Evolutionary conservation across 1,284 basidiomycete genomes (phyloP).

Genomic region (Moniliella sp.): DNA sequence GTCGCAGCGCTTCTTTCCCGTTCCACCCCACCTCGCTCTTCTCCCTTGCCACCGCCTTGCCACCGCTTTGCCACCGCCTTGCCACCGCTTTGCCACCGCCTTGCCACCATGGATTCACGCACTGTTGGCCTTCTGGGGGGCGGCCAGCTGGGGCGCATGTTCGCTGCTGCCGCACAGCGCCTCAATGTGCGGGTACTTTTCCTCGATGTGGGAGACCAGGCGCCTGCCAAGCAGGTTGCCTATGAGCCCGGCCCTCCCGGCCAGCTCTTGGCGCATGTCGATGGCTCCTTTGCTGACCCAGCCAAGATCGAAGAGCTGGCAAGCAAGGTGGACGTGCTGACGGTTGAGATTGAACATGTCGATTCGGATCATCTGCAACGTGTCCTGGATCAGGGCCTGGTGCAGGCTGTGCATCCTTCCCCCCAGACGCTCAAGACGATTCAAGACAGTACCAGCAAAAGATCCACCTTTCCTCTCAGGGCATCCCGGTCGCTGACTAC

Average conservation of each 20-base stretch:
- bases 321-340: constrained; percentile 61
- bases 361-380: constrained; percentile 50
- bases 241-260: constrained; percentile 35
- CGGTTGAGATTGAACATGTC: constrained; percentile 94
- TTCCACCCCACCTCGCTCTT: too few relatives aligned
- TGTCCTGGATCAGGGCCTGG: constrained; percentile 25
- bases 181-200: constrained; percentile 69
- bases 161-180: constrained; percentile 68
- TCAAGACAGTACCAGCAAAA: constrained; percentile 85
- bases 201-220: constrained; percentile 56
- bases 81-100: too few relatives aligned
- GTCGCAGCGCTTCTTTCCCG: too few relatives aligned
- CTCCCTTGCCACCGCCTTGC: too few relatives aligned
- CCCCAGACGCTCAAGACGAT: constrained; percentile 67
- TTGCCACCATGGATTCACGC: constrained; percentile 15
- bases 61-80: too few relatives aligned
- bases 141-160: constrained; percentile 92
- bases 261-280: constrained; percentile 44
- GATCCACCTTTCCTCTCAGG: constrained; percentile 38
- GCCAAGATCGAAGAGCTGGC: constrained; percentile 62
- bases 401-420: constrained; percentile 50
- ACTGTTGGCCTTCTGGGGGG: constrained; percentile 44
- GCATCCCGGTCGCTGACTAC: constrained; percentile 54
- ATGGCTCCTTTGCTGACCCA: constrained; percentile 70
- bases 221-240: constrained; percentile 71